Evolutionary conservation across 257 asterid species (phyloP).

Genomic region (Nicotiana otophora): DNA sequence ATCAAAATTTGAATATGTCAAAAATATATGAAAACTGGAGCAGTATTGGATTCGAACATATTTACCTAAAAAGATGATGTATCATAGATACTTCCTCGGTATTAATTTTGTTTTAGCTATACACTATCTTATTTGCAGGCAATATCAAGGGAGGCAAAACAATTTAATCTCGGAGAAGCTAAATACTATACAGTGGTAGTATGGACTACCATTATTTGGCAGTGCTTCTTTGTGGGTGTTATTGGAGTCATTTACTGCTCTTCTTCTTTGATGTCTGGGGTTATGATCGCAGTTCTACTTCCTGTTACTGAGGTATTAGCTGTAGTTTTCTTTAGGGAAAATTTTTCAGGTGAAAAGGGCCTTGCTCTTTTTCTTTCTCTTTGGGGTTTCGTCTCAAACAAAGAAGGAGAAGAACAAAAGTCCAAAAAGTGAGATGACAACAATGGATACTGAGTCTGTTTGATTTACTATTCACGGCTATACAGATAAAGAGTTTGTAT

Average conservation of each 20-base stretch:
- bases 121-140: background rate
- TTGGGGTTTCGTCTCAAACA: background rate
- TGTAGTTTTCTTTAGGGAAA: background rate
- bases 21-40: too few species aligned
- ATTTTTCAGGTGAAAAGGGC: constrained; percentile 1
- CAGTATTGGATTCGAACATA: too few species aligned
- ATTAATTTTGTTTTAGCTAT: too few species aligned
- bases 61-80: too few species aligned
- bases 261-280: background rate
- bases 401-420: background rate
- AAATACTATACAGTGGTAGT: too few species aligned
- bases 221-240: background rate
- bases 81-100: too few species aligned
- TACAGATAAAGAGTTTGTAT: background rate
- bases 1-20: too few species aligned
- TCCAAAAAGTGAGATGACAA: background rate
- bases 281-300: background rate
- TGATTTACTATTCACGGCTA: background rate
- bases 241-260: background rate
- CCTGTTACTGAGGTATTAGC: background rate
- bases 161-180: too few species aligned
- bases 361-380: background rate
- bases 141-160: background rate
- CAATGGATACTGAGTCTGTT: background rate
- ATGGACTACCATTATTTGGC: background rate